Base-by-base conservation (phyloP, 805 yeast species). In the Ogataea sp. region DNA sequence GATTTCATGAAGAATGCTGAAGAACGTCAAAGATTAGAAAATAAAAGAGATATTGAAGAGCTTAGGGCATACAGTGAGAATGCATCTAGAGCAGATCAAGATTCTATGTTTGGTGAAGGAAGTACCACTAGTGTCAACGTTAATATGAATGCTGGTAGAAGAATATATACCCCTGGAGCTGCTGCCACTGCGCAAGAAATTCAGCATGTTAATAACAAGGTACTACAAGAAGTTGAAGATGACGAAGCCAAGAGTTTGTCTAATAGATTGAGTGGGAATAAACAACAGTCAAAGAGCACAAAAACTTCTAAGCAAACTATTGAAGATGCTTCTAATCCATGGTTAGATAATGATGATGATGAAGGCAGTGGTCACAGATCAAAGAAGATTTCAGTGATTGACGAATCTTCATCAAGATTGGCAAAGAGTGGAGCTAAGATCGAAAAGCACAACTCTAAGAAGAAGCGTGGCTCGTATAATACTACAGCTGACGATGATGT, bases 1-100 rank as follows among this genome's bases (percentile, higher is more conserved):
- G 95, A 89, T 48, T 90, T 90, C 59, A 90, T 90, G 97, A 80
- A 72, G 48, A 83, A 82, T 43, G 97, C 97, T 1, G 95, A 82
- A 44, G 80, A 78, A 40, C 72, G 80, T 47, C 74, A 76, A 45
- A 72, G 68, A 42, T 69, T 71, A 39, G 77, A 70, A 32, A 89
- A 86, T 57, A 60, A 68, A 38, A 67, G 69, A 42, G 70, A 72
- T 25, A 57, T 78, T 32, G 72, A 68, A 43, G 65, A 67, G 36
- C 53, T 86, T 40, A 73, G 73, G 46, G 55, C 47, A n/a, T 59
- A 71, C 41, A 61, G 75, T 38, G 69, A 71, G 32, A 58, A 59
- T 31, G 76, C 72, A 20, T 68, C 62, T 11, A 57, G 53, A 15
- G 33, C 47, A 4, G 80, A 71, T 28, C 51, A 62, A 26, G 62